Evolutionary conservation across 2,329 filamentous ascomycete species (phyloP).

Genomic region (Capronia americana): DNA sequence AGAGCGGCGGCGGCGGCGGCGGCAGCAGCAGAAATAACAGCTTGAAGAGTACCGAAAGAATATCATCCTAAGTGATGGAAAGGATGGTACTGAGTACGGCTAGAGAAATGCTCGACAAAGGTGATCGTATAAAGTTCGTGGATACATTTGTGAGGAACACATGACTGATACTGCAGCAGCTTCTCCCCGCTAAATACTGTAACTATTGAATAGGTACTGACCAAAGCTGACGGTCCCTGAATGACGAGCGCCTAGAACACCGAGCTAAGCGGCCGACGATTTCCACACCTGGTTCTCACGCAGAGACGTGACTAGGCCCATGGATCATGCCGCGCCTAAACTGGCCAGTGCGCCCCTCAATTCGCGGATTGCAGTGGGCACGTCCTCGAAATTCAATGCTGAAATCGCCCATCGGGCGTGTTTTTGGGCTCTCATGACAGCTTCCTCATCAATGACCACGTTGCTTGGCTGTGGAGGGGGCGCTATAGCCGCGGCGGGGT

Average conservation of each 20-base stretch:
- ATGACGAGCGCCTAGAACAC: background rate
- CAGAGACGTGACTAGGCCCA: background rate
- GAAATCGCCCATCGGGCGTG: constrained; percentile 98
- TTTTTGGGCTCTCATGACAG: constrained; percentile 83
- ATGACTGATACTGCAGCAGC: background rate
- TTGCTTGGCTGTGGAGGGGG: constrained; percentile 37
- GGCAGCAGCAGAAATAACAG: too few relatives aligned
- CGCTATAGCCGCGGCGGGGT: constrained; percentile 22
- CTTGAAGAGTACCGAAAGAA: too few relatives aligned
- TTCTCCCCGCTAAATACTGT: background rate
- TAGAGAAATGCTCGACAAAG: background rate
- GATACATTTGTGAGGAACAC: background rate
- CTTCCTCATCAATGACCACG: constrained; percentile 67
- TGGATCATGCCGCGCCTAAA: constrained; percentile 67
- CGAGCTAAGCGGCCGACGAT: background rate
- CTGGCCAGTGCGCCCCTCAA: constrained; percentile 74
- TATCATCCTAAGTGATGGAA: too few relatives aligned
- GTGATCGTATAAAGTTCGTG: background rate
- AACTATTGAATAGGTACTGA: background rate
- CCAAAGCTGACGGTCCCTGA: background rate
- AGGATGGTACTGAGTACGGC: too few relatives aligned
- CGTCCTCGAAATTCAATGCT: constrained; percentile 94
- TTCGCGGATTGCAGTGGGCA: constrained; percentile 86
- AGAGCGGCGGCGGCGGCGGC: too few relatives aligned
- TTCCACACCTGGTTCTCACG: background rate